phyloP scores from a whole-genome alignment of 306 rosid genomes.

The Senna tora region DNA sequence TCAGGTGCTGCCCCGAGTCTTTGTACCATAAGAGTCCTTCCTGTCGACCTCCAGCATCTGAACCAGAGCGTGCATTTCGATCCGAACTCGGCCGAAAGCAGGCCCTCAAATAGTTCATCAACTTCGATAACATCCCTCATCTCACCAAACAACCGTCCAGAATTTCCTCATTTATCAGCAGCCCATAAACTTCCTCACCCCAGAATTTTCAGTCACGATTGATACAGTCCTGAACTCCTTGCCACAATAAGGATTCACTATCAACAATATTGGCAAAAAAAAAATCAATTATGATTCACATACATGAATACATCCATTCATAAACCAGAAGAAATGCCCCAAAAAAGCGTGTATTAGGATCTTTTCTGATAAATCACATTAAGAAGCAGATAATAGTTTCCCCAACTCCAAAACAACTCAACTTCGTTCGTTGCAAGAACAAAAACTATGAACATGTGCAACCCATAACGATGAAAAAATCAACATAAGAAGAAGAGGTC shows the following conservation, averaged over 20 bases:
- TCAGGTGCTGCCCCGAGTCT: conserved; percentile 48
- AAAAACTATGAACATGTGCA: conserved; percentile 34
- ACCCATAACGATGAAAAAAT: conserved; percentile 34
- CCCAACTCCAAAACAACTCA: conserved; percentile 11
- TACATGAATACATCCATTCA: background rate
- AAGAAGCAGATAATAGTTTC: conserved; percentile 15
- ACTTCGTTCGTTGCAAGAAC: conserved; percentile 26
- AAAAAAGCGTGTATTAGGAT: conserved; percentile 27
- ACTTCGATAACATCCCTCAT: conserved; percentile 59
- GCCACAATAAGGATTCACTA: conserved; percentile 36
- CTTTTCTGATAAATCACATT: conserved; percentile 19
- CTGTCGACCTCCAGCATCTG: conserved; percentile 47
- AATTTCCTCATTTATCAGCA: conserved; percentile 56
- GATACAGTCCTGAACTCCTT: conserved; percentile 28
- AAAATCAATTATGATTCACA: conserved; percentile 5
- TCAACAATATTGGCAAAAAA: conserved; percentile 28
- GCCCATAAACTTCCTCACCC: conserved; percentile 33
- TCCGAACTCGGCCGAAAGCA: conserved; percentile 53
- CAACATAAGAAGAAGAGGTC: conserved; percentile 27
- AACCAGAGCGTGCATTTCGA: conserved; percentile 34
- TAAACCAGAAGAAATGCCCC: conserved; percentile 34
- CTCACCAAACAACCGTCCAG: conserved; percentile 49
- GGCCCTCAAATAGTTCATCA: conserved; percentile 54
- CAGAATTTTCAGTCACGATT: conserved; percentile 34
- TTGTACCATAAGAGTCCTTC: conserved; percentile 53